Conservation (phyloP, 2,329 filamentous ascomycete species). For the Neobulgaria alba region DNA sequence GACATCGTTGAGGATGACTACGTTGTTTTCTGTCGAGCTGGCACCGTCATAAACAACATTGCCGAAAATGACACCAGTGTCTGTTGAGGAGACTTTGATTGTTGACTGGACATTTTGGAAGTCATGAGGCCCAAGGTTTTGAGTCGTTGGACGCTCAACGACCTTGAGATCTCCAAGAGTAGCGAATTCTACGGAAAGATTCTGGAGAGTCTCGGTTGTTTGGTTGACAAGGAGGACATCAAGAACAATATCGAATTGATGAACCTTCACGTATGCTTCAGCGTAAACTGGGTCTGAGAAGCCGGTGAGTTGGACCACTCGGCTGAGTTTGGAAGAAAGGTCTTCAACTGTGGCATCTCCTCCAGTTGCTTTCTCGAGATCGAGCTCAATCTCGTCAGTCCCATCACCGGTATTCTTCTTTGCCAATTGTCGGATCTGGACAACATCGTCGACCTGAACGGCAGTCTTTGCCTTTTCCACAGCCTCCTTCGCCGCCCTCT, state of each 20-base stretch:
- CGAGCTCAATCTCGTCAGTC: constrained; percentile 75
- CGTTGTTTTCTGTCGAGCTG: constrained; percentile 85
- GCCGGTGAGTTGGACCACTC: constrained; percentile 92
- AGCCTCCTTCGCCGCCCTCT: constrained; percentile 89
- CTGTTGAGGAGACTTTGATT: constrained; percentile 96
- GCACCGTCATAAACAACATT: constrained; percentile 97
- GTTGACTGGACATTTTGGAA: constrained; percentile 98
- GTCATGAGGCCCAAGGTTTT: constrained; percentile 90
- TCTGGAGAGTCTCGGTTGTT: constrained; percentile 91
- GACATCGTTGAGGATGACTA: constrained; percentile 95
- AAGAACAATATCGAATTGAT: constrained; percentile 96
- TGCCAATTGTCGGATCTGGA: constrained; percentile 83
- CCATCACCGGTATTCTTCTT: constrained; percentile 83
- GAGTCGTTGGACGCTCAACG: constrained; percentile 89
- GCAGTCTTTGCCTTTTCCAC: constrained; percentile 88
- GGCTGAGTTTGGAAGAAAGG: constrained; percentile 84
- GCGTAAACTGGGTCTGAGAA: constrained; percentile 98
- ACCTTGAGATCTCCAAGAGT: constrained; percentile 96
- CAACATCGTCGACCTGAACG: constrained; percentile 90
- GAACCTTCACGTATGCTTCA: constrained; percentile 98
- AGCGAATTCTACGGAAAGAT: constrained; percentile 96
- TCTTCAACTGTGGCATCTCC: constrained; percentile 80
- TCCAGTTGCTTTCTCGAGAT: constrained; percentile 89
- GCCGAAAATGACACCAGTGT: constrained; percentile 97
- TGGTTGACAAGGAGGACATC: constrained; percentile 97